Conservation (phyloP, 306 rosid genomes). For the Casuarina equisetifolia region DNA sequence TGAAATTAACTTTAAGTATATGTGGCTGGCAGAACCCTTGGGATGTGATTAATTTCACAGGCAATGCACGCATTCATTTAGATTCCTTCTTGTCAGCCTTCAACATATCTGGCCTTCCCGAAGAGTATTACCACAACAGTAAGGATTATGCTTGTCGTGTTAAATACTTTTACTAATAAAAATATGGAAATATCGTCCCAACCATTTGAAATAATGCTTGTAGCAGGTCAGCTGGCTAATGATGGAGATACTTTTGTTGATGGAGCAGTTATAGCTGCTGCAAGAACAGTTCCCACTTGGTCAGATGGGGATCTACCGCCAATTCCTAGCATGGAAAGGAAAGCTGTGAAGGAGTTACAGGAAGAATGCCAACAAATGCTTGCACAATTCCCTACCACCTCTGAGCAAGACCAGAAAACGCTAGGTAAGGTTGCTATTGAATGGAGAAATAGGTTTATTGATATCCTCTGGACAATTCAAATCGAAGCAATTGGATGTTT, state of each 20-base stretch:
- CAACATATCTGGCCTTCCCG: conserved; percentile 88
- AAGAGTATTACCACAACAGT: conserved; percentile 81
- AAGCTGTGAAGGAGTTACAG: conserved; percentile 72
- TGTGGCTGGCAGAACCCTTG: conserved; percentile 76
- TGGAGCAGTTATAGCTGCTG: conserved; percentile 87
- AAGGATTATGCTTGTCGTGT: conserved; percentile 24
- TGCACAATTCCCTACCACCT: conserved; percentile 55
- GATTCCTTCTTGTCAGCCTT: conserved; percentile 90
- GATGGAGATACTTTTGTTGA: conserved; percentile 70
- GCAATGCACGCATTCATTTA: conserved; percentile 76
- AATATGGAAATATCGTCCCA: conserved; percentile 21
- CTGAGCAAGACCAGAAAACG: conserved; percentile 66
- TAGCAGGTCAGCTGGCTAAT: conserved; percentile 59
- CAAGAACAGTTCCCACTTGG: conserved; percentile 89
- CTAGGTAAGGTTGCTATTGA: conserved; percentile 46
- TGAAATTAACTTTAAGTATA: conserved; percentile 14
- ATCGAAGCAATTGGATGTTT: too few species aligned
- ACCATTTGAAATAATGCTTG: conserved; percentile 6
- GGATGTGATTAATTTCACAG: conserved; percentile 76
- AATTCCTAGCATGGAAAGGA: conserved; percentile 73
- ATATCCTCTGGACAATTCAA: too few species aligned
- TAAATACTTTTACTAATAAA: background rate
- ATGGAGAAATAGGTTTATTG: too few species aligned
- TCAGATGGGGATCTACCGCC: conserved; percentile 83
- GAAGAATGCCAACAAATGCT: conserved; percentile 75